Percentiles rank a stretch among this genome's conserved stretches.
Conservation (phyloP, 2,329 filamentous ascomycete genomes). For the Geoglossum cookeanum region DNA sequence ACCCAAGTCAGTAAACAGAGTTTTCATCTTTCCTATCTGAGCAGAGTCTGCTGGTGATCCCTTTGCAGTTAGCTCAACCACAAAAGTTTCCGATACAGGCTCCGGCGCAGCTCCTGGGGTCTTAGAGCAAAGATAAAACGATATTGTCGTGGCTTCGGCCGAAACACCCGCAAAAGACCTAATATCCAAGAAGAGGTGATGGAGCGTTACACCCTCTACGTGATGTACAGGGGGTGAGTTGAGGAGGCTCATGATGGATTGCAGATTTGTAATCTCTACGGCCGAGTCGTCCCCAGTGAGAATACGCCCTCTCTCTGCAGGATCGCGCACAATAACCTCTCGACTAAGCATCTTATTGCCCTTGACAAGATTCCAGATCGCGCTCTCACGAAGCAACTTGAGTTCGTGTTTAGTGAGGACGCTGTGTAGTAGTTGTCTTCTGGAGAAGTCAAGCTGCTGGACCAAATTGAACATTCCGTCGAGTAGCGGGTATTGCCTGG, state of each 20-base stretch:
- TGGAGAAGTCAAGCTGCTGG: conserved; percentile 60
- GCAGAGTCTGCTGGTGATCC: conserved; percentile 48
- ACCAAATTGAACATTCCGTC: conserved; percentile 69
- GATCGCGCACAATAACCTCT: conserved; percentile 88
- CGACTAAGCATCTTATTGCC: conserved; percentile 90
- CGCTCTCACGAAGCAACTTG: conserved; percentile 60
- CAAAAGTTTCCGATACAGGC: conserved; percentile 66
- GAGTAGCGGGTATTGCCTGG: conserved; percentile 60
- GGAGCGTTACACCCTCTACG: conserved; percentile 49
- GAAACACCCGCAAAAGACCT: conserved; percentile 63
- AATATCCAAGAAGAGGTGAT: conserved; percentile 69
- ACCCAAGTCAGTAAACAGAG: conserved; percentile 72
- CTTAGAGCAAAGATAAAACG: conserved; percentile 60
- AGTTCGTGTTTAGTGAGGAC: conserved; percentile 80
- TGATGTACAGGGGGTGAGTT: conserved; percentile 56
- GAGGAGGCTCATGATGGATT: conserved; percentile 89
- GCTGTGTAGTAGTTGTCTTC: conserved; percentile 83
- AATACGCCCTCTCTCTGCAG: conserved; percentile 61
- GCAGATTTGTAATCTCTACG: conserved; percentile 73
- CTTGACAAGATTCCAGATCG: conserved; percentile 84
- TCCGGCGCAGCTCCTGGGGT: conserved; percentile 40
- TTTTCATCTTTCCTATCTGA: conserved; percentile 52
- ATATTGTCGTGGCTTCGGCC: conserved; percentile 55
- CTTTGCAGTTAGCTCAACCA: conserved; percentile 55
- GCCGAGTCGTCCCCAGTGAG: conserved; percentile 86